Evolutionary conservation across 2,329 filamentous ascomycete species (phyloP).

Genomic region (Colletotrichum chrysophilum): DNA sequence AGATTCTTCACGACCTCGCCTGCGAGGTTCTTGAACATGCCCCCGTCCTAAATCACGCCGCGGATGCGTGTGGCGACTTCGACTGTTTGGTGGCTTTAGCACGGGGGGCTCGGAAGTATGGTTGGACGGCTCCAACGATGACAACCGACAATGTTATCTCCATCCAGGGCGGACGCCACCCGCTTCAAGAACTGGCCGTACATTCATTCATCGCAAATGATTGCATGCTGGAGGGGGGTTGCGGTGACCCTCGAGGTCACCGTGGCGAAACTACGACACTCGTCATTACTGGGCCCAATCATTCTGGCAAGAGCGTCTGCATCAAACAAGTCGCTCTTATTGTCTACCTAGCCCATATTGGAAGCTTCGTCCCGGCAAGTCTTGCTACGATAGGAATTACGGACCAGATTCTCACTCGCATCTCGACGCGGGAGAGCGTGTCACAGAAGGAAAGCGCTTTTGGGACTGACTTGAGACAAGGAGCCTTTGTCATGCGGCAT

Average conservation of each 20-base stretch:
- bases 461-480: constrained; percentile 84
- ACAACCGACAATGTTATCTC: constrained; percentile 72
- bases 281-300: constrained; percentile 90
- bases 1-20: constrained; percentile 81
- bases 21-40: constrained; percentile 74
- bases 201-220: constrained; percentile 84
- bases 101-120: constrained; percentile 76
- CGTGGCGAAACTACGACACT: constrained; percentile 62
- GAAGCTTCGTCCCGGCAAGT: constrained; percentile 87
- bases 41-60: constrained; percentile 68
- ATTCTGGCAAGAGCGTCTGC: constrained; percentile 96
- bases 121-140: constrained; percentile 73
- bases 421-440: constrained; percentile 74
- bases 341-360: constrained; percentile 90
- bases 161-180: constrained; percentile 82
- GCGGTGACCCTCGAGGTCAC: constrained; percentile 28
- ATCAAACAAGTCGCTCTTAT: constrained; percentile 92
- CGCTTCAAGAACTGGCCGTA: constrained; percentile 84
- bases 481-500: constrained; percentile 76
- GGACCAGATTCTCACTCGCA: constrained; percentile 88
- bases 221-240: constrained; percentile 70
- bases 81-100: constrained; percentile 85
- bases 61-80: constrained; percentile 83
- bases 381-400: constrained; percentile 82
- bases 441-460: constrained; percentile 66